These are phyloP conservation scores for Apiotrichum akiyoshidainum DNA, from an alignment of 1,284 basidiomycete species.

Conservation along the genomic window DNA sequence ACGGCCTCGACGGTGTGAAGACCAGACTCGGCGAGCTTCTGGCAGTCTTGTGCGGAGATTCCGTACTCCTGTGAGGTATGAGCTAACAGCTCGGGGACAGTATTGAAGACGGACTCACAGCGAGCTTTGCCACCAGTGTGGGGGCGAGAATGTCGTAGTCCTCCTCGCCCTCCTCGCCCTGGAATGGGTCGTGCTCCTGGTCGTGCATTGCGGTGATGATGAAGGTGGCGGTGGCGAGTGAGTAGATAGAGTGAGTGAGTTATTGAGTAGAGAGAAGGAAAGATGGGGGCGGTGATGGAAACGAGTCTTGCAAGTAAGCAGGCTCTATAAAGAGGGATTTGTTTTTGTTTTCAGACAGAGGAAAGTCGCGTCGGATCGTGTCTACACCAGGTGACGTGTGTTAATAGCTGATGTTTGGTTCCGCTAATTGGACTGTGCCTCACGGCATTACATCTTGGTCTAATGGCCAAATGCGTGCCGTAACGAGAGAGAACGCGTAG, in stretches of 20 bases:
- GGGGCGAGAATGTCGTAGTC: constrained; percentile 66
- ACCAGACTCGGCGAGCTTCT: constrained; percentile 92
- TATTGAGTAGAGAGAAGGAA: too few species aligned
- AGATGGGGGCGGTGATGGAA: neutral
- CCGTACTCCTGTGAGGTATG: constrained; percentile 65
- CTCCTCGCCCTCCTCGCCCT: constrained; percentile 55
- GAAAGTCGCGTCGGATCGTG: constrained; percentile 7
- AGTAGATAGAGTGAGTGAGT: neutral
- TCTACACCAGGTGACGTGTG: constrained; percentile 9
- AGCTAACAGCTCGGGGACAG: neutral
- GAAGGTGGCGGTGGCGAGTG: neutral
- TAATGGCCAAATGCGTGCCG: too few species aligned
- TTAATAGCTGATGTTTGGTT: neutral
- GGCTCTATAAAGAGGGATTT: too few species aligned
- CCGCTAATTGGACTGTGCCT: too few species aligned
- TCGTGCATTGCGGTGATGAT: constrained; percentile 7
- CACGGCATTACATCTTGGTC: too few species aligned
- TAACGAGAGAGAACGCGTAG: too few species aligned
- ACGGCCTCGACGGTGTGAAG: constrained; percentile 93
- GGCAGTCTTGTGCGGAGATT: constrained; percentile 85
- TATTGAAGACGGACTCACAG: constrained; percentile 43
- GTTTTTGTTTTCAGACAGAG: constrained; percentile 5
- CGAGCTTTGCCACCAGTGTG: constrained; percentile 74
- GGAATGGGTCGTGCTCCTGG: constrained; percentile 41
- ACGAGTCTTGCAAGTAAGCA: too few species aligned